Percentiles rank a stretch among this genome's conserved stretches.
Conservation (phyloP, 176 grass and related monocot species). For the Carex littledalei region DNA sequence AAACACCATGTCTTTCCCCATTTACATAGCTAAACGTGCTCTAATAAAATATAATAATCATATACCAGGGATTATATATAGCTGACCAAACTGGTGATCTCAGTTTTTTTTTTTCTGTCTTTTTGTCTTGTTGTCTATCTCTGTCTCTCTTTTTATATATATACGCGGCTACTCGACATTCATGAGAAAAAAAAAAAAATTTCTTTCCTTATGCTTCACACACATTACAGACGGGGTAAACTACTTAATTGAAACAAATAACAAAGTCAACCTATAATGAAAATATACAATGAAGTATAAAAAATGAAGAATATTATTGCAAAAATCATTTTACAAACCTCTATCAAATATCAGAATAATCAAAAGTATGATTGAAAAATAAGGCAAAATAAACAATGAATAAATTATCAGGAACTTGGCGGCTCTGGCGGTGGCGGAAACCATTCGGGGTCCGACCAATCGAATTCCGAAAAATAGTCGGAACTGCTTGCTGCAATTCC, state of each 20-base stretch:
- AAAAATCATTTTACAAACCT: background rate
- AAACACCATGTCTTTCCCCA: background rate
- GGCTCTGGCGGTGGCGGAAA: constrained; percentile 17
- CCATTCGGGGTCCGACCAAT: constrained; percentile 19
- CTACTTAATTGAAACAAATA: background rate
- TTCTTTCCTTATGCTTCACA: background rate
- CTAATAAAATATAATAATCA: background rate
- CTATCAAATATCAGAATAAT: background rate
- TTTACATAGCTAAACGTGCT: background rate
- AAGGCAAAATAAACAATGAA: background rate
- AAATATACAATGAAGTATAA: background rate
- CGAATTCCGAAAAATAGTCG: background rate
- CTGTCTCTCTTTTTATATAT: background rate
- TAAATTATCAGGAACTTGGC: background rate
- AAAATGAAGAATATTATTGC: background rate
- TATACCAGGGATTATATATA: background rate
- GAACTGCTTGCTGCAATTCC: background rate
- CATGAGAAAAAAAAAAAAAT: background rate
- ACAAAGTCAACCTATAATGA: background rate
- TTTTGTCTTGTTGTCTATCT: too few relatives aligned
- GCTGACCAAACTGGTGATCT: background rate
- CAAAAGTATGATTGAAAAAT: background rate
- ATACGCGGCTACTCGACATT: constrained; percentile 2
- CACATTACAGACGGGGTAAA: background rate
- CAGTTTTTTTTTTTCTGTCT: too few relatives aligned